A percentile compares a stretch with the other conserved stretches of the same genome.
phyloP scores from a whole-genome alignment of 2,329 filamentous ascomycete genomes.

The Didymella exigua region DNA sequence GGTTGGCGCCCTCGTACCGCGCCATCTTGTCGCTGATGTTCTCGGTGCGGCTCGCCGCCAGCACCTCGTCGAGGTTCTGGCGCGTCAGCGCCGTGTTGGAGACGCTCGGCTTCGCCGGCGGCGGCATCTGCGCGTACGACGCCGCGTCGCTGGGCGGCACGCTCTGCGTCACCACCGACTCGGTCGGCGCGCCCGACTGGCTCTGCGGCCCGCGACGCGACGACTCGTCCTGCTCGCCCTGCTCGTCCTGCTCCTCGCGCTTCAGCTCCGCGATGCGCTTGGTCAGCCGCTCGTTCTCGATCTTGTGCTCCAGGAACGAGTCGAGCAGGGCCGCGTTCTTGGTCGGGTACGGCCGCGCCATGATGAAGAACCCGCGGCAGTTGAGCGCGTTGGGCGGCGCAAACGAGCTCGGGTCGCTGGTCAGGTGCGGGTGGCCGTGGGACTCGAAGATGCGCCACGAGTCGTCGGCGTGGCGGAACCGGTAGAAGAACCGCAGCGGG shows the following conservation, averaged over 20 bases:
- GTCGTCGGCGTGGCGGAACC: conserved; percentile 76
- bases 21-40: conserved; percentile 86
- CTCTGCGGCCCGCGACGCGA: conserved; percentile 38
- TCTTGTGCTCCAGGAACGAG: conserved; percentile 94
- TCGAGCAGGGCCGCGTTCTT: conserved; percentile 85
- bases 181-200: conserved; percentile 8
- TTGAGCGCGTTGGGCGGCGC: conserved; percentile 65
- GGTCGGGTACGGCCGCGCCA: conserved; percentile 87
- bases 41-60: conserved; percentile 69
- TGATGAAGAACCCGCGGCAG: conserved; percentile 91
- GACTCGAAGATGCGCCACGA: conserved; percentile 83
- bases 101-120: conserved; percentile 66
- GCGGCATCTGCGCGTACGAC: conserved; percentile 64
- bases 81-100: conserved; percentile 74
- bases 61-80: conserved; percentile 78
- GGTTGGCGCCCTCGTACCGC: conserved; percentile 72
- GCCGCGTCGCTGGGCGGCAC: conserved; percentile 48
- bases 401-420: conserved; percentile 68
- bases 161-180: conserved; percentile 50
- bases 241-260: conserved; percentile 82
- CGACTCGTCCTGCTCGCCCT: conserved; percentile 64
- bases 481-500: conserved; percentile 81
- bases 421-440: conserved; percentile 90
- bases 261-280: conserved; percentile 85
- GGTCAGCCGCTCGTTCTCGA: conserved; percentile 87